phyloP scores from a whole-genome alignment of 2,329 filamentous ascomycete genomes.

The Cladosporium sp. region DNA sequence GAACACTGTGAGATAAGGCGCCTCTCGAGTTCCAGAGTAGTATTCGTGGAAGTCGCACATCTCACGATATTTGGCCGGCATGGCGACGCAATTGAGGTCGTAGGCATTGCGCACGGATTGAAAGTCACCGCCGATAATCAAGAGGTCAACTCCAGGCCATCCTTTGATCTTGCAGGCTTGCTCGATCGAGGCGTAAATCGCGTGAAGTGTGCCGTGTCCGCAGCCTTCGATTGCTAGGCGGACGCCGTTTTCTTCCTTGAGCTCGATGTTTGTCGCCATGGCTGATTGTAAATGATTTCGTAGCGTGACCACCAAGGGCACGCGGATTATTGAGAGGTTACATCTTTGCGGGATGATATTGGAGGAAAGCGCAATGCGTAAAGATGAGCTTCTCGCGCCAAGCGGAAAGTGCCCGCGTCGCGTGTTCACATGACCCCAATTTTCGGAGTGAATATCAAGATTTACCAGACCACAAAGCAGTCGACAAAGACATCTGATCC shows the following conservation, averaged over 20 bases:
- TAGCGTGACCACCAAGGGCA: background rate
- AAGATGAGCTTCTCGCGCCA: conserved; percentile 1
- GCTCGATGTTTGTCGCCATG: conserved; percentile 8
- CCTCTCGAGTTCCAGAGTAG: conserved; percentile 72
- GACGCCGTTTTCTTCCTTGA: conserved; percentile 44
- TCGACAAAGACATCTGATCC: too few species aligned
- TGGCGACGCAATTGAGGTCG: conserved; percentile 84
- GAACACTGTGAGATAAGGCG: conserved; percentile 88
- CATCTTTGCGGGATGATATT: background rate
- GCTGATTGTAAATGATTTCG: background rate
- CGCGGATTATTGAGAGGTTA: background rate
- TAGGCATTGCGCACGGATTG: conserved; percentile 85
- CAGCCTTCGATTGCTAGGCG: conserved; percentile 85
- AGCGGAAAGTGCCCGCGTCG: conserved; percentile 1
- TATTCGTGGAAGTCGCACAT: conserved; percentile 94
- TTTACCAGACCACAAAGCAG: too few species aligned
- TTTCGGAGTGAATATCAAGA: conserved; percentile 4
- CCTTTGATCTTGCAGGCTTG: conserved; percentile 64
- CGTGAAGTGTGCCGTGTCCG: conserved; percentile 85
- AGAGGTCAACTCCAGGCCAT: conserved; percentile 78
- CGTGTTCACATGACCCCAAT: conserved; percentile 6
- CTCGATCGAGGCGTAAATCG: conserved; percentile 78
- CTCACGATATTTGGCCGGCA: conserved; percentile 79
- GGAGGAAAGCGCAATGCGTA: background rate
- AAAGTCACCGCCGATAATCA: conserved; percentile 96